Base-by-base conservation (phyloP, 1,284 basidiomycete genomes). In the Microbotryomycetes sp. region DNA sequence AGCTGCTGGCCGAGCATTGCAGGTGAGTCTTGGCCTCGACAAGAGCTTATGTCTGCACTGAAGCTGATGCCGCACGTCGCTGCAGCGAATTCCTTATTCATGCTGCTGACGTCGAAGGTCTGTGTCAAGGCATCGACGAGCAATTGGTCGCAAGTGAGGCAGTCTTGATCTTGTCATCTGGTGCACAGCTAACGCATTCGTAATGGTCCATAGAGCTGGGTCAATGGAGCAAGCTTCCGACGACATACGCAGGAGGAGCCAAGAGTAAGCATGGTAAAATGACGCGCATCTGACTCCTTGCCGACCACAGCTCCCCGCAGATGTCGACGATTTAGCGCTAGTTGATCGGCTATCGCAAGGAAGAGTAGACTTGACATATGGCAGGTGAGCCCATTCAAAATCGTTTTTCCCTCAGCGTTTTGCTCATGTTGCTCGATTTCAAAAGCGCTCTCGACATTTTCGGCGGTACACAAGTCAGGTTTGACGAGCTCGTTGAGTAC, bases 231-330 rank as follows among this genome's bases (percentile, higher is more conserved):
- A 81, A 77, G 2, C 89, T 97, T 68, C 92, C 92, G 0, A 91
- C 89, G 1, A 98, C 96, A 4, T 99, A 98, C 75, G 96, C 96
- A 0, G 96, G 96, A 1, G 96, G 96, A 7, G 96, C 96, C 3
- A 89, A 86, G 79, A 83, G 91, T 90, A 71, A 57, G 78, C 66
- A 32, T 15, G n/a, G n/a, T n/a, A n/a, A n/a, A n/a, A n/a, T 51
- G n/a, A 7, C 25, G 55, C 19, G 29, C 30, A 50, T n/a, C 45
- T 36, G 49, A 23, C 9, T 42, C 14, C 29, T 7, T n/a, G 16
- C 45, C 15, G 4, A 12, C 3, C 15, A 5, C 45, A 36, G 29
- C 29, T 16, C 4, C 7, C 6, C 16, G 26, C 68, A 93, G 92
- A 88, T 65, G 79, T 96, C 49, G 80, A 81, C 6, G 96, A 99